Percentiles rank a stretch among this genome's conserved stretches.
Evolutionary conservation across 2,329 filamentous ascomycete species (phyloP).

Genomic region (Calonectria honghensis): DNA sequence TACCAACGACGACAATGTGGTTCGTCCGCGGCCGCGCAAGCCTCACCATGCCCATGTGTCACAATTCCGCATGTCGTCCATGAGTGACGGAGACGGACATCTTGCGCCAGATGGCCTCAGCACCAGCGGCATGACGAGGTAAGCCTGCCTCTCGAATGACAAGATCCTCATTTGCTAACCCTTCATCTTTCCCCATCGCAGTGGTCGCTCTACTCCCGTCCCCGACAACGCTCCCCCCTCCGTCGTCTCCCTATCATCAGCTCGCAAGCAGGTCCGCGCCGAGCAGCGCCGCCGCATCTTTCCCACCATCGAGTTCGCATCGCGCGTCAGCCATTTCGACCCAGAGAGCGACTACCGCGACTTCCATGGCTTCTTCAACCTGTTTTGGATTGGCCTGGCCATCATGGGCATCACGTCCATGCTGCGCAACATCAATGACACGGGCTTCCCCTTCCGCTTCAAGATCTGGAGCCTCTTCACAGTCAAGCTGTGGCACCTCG

Average conservation of each 20-base stretch:
- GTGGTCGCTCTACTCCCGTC: constrained; percentile 88
- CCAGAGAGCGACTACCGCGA: constrained; percentile 93
- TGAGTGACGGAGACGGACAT: constrained; percentile 58
- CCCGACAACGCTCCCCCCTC: constrained; percentile 95
- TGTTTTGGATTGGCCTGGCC: constrained; percentile 97
- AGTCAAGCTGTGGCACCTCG: constrained; percentile 91
- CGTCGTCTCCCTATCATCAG: constrained; percentile 87
- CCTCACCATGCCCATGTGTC: constrained; percentile 69
- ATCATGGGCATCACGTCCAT: constrained; percentile 99
- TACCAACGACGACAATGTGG: constrained; percentile 62
- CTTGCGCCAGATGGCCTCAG: constrained; percentile 60
- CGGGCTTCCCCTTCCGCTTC: constrained; percentile 88
- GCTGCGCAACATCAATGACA: constrained; percentile 94
- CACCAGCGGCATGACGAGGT: constrained; percentile 68
- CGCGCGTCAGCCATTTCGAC: constrained; percentile 96
- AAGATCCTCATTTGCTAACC: constrained; percentile 29
- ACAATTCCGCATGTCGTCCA: constrained; percentile 62
- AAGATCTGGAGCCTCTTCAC: constrained; percentile 93
- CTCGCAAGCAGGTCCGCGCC: constrained; percentile 87
- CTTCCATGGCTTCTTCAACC: constrained; percentile 97
- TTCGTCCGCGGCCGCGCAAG: constrained; percentile 71
- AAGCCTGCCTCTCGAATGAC: constrained; percentile 34
- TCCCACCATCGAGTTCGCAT: constrained; percentile 92
- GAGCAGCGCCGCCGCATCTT: constrained; percentile 90
- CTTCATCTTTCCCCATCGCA: constrained; percentile 58